These are phyloP conservation scores for Russula brevipes DNA, from an alignment of 768 basidiomycete genomes.

Conservation along the genomic window DNA sequence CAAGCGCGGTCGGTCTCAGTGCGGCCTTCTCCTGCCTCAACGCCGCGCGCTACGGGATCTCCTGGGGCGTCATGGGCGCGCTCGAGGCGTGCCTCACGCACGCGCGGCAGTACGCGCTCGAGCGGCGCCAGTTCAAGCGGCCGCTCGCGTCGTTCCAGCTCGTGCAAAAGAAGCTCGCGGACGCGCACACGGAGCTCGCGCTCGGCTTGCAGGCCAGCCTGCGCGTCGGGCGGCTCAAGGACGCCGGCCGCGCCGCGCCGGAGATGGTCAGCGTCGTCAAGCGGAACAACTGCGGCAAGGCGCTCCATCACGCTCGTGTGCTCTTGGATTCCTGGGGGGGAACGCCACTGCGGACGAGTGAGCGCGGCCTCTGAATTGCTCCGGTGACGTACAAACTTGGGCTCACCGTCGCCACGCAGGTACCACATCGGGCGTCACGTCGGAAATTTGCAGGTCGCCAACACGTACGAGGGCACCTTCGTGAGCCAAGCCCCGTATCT, in stretches of 20 bases:
- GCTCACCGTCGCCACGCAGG: constrained; percentile 35
- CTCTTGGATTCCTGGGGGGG: constrained; percentile 88
- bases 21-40: constrained; percentile 92
- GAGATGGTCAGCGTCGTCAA: constrained; percentile 97
- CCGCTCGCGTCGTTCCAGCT: constrained; percentile 94
- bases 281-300: constrained; percentile 94
- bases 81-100: constrained; percentile 84
- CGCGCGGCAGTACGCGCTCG: constrained; percentile 78
- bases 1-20: constrained; percentile 68
- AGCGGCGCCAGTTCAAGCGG: constrained; percentile 83
- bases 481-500: background rate
- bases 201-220: constrained; percentile 71
- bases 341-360: constrained; percentile 93
- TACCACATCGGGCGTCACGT: constrained; percentile 95
- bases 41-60: constrained; percentile 81
- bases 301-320: constrained; percentile 72
- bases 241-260: constrained; percentile 61
- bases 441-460: constrained; percentile 91
- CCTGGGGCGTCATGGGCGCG: constrained; percentile 95
- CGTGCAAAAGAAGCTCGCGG: constrained; percentile 95
- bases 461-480: constrained; percentile 80
- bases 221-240: constrained; percentile 81
- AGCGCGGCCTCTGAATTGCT: constrained; percentile 29
- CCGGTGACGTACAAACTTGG: background rate
- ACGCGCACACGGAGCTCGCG: constrained; percentile 82